phyloP scores from a whole-genome alignment of 163 green algal species.

The Trebouxiophyceae sp. region DNA sequence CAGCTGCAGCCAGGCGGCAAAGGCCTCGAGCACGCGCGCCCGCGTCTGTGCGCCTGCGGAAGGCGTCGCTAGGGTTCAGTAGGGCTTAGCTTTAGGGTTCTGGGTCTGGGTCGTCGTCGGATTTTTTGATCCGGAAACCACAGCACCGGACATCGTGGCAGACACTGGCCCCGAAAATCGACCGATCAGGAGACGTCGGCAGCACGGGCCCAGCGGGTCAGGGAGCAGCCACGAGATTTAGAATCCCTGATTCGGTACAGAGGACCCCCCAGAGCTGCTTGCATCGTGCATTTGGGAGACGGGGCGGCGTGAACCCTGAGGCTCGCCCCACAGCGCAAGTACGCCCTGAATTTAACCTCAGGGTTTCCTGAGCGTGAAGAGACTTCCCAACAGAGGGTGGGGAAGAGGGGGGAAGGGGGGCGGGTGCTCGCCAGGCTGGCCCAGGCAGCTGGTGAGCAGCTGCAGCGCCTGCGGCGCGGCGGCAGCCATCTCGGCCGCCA shows the following conservation, averaged over 20 bases:
- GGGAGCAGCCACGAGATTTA: not conserved
- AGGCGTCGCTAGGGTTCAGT: not conserved
- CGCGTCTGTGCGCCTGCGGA: conserved; percentile 14
- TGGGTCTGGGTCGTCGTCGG: too few relatives aligned
- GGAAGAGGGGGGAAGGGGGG: not conserved
- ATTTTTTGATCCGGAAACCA: not conserved
- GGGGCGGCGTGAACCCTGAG: too few relatives aligned
- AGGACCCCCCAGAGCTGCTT: not conserved
- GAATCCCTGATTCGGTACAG: too few relatives aligned
- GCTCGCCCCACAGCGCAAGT: too few relatives aligned
- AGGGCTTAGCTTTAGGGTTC: too few relatives aligned
- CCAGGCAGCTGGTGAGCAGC: conserved; percentile 40
- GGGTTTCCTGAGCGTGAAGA: not conserved
- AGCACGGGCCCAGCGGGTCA: not conserved
- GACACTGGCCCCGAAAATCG: not conserved
- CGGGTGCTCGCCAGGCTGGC: conserved; percentile 10
- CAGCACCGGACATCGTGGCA: not conserved
- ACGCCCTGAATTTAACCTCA: too few relatives aligned
- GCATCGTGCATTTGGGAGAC: too few relatives aligned
- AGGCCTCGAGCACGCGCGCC: conserved; percentile 59
- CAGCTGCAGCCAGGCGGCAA: conserved; percentile 74
- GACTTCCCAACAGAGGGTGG: not conserved
- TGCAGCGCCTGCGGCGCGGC: conserved; percentile 46
- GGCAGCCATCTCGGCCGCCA: conserved; percentile 55
- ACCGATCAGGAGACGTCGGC: not conserved